Percentiles rank a stretch among this genome's conserved stretches.
Conservation (phyloP, 2,329 filamentous ascomycete genomes). For the Xylaria digitata region DNA sequence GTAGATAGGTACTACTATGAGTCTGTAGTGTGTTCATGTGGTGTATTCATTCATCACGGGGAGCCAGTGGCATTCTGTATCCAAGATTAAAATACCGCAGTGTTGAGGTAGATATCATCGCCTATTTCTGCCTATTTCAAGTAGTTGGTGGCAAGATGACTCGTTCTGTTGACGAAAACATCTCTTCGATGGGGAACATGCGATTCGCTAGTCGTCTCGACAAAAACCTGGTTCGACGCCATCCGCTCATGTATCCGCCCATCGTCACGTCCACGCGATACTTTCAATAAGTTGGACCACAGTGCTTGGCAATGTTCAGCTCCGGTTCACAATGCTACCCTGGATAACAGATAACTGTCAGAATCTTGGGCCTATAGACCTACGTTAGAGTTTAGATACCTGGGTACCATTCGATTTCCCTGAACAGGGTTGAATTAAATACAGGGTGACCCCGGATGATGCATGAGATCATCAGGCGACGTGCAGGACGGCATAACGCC, state of each 20-base stretch:
- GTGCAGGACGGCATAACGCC: constrained; percentile 26
- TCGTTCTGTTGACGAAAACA: constrained; percentile 4
- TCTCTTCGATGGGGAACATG: constrained; percentile 9
- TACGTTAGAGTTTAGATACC: background rate
- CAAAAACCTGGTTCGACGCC: constrained; percentile 10
- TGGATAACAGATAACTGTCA: background rate
- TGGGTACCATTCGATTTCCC: background rate
- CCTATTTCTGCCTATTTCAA: background rate
- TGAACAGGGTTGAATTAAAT: background rate
- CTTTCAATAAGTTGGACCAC: constrained; percentile 10
- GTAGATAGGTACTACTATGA: no score
- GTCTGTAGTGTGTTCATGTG: no score
- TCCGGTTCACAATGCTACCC: constrained; percentile 28
- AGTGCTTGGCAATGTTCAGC: constrained; percentile 37
- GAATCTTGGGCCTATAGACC: constrained; percentile 1
- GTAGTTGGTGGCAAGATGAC: background rate
- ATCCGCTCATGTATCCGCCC: background rate
- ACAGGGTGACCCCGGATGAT: background rate
- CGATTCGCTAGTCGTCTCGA: background rate
- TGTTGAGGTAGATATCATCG: background rate
- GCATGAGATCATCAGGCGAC: constrained; percentile 23
- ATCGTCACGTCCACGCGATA: background rate
- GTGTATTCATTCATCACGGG: background rate
- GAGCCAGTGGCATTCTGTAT: background rate
- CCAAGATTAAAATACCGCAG: constrained; percentile 8